A percentile compares a stretch with the other conserved stretches of the same genome.
These are phyloP conservation scores for Kickxella alabastrina DNA, from an alignment of 192 early-diverging fungal species.

Conservation along the genomic window DNA sequence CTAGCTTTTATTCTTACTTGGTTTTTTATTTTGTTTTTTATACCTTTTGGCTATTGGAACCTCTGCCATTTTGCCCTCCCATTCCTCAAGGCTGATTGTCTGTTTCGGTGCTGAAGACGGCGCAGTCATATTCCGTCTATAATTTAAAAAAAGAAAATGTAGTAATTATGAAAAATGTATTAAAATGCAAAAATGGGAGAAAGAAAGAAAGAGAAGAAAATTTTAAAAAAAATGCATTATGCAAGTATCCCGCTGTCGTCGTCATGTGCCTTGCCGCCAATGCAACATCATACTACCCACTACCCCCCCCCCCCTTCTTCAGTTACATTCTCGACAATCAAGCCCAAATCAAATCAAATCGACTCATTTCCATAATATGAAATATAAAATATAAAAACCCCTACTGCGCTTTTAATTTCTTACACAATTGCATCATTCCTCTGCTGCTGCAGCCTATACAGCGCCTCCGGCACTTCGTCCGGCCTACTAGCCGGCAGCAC, in stretches of 20 bases:
- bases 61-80: constrained; percentile 77
- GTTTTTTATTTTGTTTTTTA: neutral
- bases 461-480: constrained; percentile 29
- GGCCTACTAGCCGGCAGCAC: constrained; percentile 19
- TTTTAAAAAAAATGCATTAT: neutral
- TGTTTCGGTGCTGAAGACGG: constrained; percentile 54
- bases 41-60: constrained; percentile 83
- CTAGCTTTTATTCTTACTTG: too few species aligned
- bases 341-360: too few species aligned
- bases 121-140: constrained; percentile 11
- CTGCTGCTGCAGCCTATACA: constrained; percentile 16
- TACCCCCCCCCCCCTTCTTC: too few species aligned
- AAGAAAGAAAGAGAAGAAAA: neutral
- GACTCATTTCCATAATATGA: too few species aligned
- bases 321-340: too few species aligned
- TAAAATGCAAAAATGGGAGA: constrained; percentile 13
- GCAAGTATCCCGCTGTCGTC: too few species aligned
- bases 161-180: too few species aligned
- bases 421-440: too few species aligned
- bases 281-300: too few species aligned
- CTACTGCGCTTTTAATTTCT: neutral
- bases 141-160: too few species aligned
- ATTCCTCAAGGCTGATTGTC: constrained; percentile 69
- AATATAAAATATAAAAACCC: too few species aligned
- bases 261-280: too few species aligned